phyloP scores from a whole-genome alignment of 2,329 filamentous ascomycete genomes.

The Hirsutella thompsonii region DNA sequence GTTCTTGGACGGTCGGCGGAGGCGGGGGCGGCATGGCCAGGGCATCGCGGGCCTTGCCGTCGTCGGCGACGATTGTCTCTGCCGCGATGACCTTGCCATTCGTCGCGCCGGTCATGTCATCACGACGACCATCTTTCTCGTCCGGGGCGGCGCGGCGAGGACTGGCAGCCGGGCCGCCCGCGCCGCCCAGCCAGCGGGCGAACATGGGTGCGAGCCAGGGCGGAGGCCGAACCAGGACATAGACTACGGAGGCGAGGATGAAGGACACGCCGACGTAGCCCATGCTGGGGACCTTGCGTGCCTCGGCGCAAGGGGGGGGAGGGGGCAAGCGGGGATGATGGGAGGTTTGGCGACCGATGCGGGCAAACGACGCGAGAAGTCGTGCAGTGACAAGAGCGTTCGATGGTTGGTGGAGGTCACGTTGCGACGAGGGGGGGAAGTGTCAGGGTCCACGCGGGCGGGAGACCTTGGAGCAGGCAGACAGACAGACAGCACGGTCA shows the following conservation, averaged over 20 bases:
- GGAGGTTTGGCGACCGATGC: background rate
- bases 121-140: background rate
- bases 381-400: too few species aligned
- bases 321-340: background rate
- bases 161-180: background rate
- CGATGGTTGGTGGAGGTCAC: too few species aligned
- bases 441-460: too few species aligned
- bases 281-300: too few species aligned
- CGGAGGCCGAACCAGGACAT: slow-evolving; percentile 40
- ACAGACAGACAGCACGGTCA: too few species aligned
- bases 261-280: slow-evolving; percentile 45
- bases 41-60: too few species aligned
- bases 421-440: too few species aligned
- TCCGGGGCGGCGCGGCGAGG: background rate
- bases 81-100: too few species aligned
- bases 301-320: background rate
- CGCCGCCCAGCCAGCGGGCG: slow-evolving; percentile 11
- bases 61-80: too few species aligned
- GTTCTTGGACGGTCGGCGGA: slow-evolving; percentile 14
- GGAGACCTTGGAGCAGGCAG: too few species aligned
- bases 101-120: too few species aligned
- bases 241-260: slow-evolving; percentile 46
- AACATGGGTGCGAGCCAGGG: slow-evolving; percentile 27
- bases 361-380: too few species aligned
- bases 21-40: slow-evolving; percentile 26